phyloP scores from a whole-genome alignment of 2,329 filamentous ascomycete genomes.

The Trichothecium roseum region DNA sequence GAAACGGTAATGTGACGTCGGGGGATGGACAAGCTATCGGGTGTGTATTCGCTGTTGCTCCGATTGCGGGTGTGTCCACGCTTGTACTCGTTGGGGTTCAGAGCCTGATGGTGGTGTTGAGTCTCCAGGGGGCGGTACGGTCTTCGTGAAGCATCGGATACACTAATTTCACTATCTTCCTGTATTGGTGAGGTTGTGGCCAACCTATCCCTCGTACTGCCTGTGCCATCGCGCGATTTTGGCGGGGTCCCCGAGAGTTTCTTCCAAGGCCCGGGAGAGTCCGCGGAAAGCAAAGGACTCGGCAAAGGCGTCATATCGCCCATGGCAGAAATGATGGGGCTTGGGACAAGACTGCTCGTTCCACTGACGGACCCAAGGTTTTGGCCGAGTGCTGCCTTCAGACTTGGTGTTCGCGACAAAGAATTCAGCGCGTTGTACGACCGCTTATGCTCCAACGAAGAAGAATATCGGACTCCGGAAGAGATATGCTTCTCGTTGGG shows the following conservation, averaged over 20 bases:
- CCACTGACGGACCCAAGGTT: constrained; percentile 43
- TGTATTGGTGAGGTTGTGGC: no score
- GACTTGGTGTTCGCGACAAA: constrained; percentile 48
- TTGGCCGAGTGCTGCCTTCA: constrained; percentile 44
- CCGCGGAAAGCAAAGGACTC: constrained; percentile 57
- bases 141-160: no score
- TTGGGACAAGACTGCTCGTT: constrained; percentile 58
- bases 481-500: not conserved
- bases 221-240: constrained; percentile 12
- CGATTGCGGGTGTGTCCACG: constrained; percentile 56
- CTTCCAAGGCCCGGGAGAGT: constrained; percentile 59
- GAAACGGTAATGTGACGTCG: constrained; percentile 68
- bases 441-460: constrained; percentile 15
- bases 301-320: constrained; percentile 70
- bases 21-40: constrained; percentile 57
- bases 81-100: constrained; percentile 10
- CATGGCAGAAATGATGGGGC: constrained; percentile 65
- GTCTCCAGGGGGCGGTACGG: not conserved
- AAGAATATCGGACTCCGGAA: constrained; percentile 7
- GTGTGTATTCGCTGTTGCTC: constrained; percentile 81
- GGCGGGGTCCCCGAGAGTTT: constrained; percentile 11
- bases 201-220: constrained; percentile 10
- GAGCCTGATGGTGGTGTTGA: constrained; percentile 4
- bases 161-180: no score
- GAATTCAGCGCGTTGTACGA: constrained; percentile 30